Conservation (phyloP, 768 basidiomycete species). For the Psilocybe azurescens region DNA sequence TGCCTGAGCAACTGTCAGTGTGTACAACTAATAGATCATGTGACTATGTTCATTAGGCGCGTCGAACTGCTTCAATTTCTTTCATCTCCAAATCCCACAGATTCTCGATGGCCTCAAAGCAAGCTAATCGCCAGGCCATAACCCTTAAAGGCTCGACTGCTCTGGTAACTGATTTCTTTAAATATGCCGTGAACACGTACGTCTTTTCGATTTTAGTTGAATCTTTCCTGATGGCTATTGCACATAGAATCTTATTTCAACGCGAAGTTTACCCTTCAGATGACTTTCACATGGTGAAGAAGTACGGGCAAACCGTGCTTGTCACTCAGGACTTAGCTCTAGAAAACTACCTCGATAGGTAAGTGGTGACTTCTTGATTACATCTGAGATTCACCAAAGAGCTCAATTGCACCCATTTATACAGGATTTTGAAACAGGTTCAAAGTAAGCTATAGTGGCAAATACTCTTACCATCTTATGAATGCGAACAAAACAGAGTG, state of each 20-base stretch:
- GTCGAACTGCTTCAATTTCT: constrained; percentile 17
- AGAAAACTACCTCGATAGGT: constrained; percentile 93
- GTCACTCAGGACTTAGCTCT: constrained; percentile 93
- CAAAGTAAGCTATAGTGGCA: constrained; percentile 65
- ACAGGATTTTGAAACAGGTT: constrained; percentile 88
- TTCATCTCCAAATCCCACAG: constrained; percentile 17
- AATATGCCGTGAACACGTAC: constrained; percentile 97
- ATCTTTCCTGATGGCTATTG: constrained; percentile 15
- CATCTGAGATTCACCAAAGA: background rate
- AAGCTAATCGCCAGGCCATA: constrained; percentile 75
- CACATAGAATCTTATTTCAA: constrained; percentile 88
- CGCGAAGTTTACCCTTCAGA: constrained; percentile 96
- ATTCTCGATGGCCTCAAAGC: constrained; percentile 46
- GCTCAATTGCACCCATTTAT: background rate
- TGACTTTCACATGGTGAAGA: constrained; percentile 99
- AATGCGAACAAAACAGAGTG: constrained; percentile 63
- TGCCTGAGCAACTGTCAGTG: background rate
- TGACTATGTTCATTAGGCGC: constrained; percentile 34
- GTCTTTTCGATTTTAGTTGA: constrained; percentile 32
- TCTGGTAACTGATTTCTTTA: constrained; percentile 98
- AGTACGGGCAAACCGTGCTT: constrained; percentile 95
- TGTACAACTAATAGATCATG: constrained; percentile 20
- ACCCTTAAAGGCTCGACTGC: constrained; percentile 95
- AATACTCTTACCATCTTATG: background rate
- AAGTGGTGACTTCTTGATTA: constrained; percentile 42